These are phyloP conservation scores for Pleurotus giganteus DNA, from an alignment of 768 basidiomycete species.

Conservation along the genomic window DNA sequence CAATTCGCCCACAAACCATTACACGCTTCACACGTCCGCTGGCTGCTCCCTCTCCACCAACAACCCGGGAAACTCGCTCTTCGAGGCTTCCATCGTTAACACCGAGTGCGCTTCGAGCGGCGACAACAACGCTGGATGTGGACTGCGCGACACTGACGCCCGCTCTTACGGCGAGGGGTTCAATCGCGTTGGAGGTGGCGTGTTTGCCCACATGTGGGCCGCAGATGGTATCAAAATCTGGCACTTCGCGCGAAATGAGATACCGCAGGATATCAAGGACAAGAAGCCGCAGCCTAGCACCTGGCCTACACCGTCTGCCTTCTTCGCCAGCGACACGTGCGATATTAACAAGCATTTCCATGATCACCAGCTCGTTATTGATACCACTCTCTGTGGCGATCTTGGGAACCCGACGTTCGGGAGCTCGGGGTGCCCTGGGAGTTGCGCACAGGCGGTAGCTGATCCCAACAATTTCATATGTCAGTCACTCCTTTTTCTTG, in stretches of 20 bases:
- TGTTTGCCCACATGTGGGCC: constrained; percentile 32
- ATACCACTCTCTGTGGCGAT: constrained; percentile 22
- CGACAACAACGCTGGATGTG: constrained; percentile 28
- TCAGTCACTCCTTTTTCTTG: constrained; percentile 21
- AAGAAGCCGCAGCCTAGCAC: constrained; percentile 25
- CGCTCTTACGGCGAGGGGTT: constrained; percentile 18
- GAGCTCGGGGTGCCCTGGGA: constrained; percentile 30
- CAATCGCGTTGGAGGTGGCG: constrained; percentile 28
- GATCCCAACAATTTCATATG: constrained; percentile 48
- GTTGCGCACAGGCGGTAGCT: constrained; percentile 36
- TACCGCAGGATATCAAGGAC: constrained; percentile 31
- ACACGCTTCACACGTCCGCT: constrained; percentile 59
- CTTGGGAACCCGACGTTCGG: constrained; percentile 14
- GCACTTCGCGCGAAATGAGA: constrained; percentile 28
- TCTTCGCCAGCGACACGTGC: constrained; percentile 32
- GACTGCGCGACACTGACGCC: constrained; percentile 23
- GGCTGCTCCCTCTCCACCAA: constrained; percentile 36
- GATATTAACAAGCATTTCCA: constrained; percentile 32
- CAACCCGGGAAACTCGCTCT: constrained; percentile 12
- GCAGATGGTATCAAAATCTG: constrained; percentile 30
- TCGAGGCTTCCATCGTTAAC: constrained; percentile 15
- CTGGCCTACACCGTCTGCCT: constrained; percentile 33
- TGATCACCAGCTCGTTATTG: constrained; percentile 30
- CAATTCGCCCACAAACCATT: constrained; percentile 53
- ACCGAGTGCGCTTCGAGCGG: constrained; percentile 24